These are phyloP conservation scores for Nemania sp. DNA, from an alignment of 2,329 filamentous ascomycete species.

Conservation along the genomic window DNA sequence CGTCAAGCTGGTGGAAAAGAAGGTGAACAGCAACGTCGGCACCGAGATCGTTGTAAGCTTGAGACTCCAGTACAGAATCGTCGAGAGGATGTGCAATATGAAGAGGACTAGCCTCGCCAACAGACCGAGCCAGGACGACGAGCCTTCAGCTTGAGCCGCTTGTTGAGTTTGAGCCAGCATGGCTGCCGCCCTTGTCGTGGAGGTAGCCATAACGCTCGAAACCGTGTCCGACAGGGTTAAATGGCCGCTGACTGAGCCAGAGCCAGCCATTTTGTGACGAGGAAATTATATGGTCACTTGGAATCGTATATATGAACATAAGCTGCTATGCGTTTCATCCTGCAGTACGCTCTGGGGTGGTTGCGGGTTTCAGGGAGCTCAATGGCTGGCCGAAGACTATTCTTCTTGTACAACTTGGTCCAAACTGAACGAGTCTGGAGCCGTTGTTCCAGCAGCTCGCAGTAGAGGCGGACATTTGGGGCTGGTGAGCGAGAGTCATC, in stretches of 20 bases:
- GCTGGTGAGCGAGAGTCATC: slow-evolving; percentile 12
- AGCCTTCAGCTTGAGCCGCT: slow-evolving; percentile 32
- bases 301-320: slow-evolving; percentile 5
- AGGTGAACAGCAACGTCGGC: slow-evolving; percentile 78
- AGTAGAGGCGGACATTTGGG: slow-evolving; percentile 29
- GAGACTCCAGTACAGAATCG: slow-evolving; percentile 75
- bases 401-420: slow-evolving; percentile 5
- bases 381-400: background rate
- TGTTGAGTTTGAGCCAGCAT: slow-evolving; percentile 32
- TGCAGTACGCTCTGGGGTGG: slow-evolving; percentile 22
- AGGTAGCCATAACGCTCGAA: slow-evolving; percentile 34
- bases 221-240: slow-evolving; percentile 33
- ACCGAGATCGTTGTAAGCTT: slow-evolving; percentile 87
- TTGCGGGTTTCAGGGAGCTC: slow-evolving; percentile 6
- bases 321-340: slow-evolving; percentile 31
- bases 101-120: slow-evolving; percentile 60
- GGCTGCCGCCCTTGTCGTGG: slow-evolving; percentile 33
- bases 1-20: slow-evolving; percentile 72
- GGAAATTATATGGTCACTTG: background rate
- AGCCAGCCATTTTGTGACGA: slow-evolving; percentile 17
- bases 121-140: slow-evolving; percentile 59
- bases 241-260: slow-evolving; percentile 17
- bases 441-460: slow-evolving; percentile 18
- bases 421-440: slow-evolving; percentile 22
- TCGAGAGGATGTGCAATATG: slow-evolving; percentile 60